Conservation (phyloP, 2,329 filamentous ascomycete genomes). For the Fragosphaeria purpurea region DNA sequence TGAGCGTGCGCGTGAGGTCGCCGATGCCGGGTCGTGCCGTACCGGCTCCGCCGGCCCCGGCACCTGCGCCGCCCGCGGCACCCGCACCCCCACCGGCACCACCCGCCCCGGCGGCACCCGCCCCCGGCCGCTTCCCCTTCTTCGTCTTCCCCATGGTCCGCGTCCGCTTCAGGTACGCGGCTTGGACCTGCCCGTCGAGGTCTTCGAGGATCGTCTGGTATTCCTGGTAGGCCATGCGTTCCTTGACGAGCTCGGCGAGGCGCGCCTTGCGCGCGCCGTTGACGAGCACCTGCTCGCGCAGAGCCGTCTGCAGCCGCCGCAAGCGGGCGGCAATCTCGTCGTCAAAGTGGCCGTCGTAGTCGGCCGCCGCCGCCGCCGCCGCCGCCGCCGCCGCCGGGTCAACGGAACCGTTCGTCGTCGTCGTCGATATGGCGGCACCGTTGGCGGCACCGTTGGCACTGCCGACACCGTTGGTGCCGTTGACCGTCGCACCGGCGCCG, state of each 20-base stretch:
- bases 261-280: conserved; percentile 88
- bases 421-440: background rate
- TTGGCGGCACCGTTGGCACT: conserved; percentile 20
- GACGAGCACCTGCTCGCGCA: conserved; percentile 73
- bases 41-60: conserved; percentile 28
- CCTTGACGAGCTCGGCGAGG: conserved; percentile 76
- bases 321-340: conserved; percentile 89
- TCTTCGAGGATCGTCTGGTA: conserved; percentile 96
- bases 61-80: conserved; percentile 34
- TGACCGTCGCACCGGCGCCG: background rate
- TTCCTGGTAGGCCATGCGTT: conserved; percentile 92
- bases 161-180: conserved; percentile 90
- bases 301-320: conserved; percentile 70
- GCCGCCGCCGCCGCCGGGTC: conserved; percentile 1
- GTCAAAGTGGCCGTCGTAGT: conserved; percentile 84
- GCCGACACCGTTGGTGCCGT: conserved; percentile 10
- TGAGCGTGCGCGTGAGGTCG: conserved; percentile 79
- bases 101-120: conserved; percentile 51
- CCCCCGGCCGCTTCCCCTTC: conserved; percentile 52
- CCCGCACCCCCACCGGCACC: conserved; percentile 31
- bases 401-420: background rate
- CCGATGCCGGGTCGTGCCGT: conserved; percentile 73
- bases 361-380: conserved; percentile 31
- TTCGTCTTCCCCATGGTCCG: conserved; percentile 93
- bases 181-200: conserved; percentile 87